Evolutionary conservation across 2,329 filamentous ascomycete species (phyloP).

Genomic region (Lachnum nothofagi): DNA sequence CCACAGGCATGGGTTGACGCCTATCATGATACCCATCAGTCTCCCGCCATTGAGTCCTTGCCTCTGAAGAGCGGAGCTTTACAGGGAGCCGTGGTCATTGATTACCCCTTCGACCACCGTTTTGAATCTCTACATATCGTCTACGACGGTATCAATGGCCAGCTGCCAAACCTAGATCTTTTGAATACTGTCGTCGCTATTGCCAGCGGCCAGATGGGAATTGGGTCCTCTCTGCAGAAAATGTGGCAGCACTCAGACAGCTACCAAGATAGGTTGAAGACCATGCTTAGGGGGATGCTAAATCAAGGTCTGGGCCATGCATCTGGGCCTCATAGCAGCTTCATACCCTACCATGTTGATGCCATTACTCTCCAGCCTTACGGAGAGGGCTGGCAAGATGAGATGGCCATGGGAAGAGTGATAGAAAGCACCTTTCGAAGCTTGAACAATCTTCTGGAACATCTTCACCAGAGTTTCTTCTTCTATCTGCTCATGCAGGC

Average conservation of each 20-base stretch:
- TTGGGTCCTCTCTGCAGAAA: slow-evolving; percentile 75
- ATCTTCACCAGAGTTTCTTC: slow-evolving; percentile 98
- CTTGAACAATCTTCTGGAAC: slow-evolving; percentile 92
- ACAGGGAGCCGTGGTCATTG: slow-evolving; percentile 87
- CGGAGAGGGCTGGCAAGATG: slow-evolving; percentile 91
- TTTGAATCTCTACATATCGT: slow-evolving; percentile 87
- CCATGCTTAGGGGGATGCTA: slow-evolving; percentile 88
- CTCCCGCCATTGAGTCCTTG: slow-evolving; percentile 64
- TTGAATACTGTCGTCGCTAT: slow-evolving; percentile 91
- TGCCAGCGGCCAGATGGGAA: slow-evolving; percentile 86
- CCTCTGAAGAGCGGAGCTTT: slow-evolving; percentile 88
- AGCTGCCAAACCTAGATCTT: slow-evolving; percentile 89
- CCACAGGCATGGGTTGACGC: slow-evolving; percentile 97
- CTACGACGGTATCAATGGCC: slow-evolving; percentile 93
- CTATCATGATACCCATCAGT: slow-evolving; percentile 84
- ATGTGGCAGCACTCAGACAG: slow-evolving; percentile 73
- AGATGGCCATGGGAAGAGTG: slow-evolving; percentile 88
- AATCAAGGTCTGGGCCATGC: slow-evolving; percentile 85
- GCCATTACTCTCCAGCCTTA: slow-evolving; percentile 88
- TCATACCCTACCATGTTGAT: slow-evolving; percentile 97
- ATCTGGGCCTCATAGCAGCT: slow-evolving; percentile 86
- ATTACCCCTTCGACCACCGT: slow-evolving; percentile 78
- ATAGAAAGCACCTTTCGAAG: slow-evolving; percentile 89
- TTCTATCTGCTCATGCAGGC: slow-evolving; percentile 93
- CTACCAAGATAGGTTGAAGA: slow-evolving; percentile 77